These are phyloP conservation scores for Ceratocystis papillata DNA, from an alignment of 2,329 filamentous ascomycete species.

Conservation along the genomic window DNA sequence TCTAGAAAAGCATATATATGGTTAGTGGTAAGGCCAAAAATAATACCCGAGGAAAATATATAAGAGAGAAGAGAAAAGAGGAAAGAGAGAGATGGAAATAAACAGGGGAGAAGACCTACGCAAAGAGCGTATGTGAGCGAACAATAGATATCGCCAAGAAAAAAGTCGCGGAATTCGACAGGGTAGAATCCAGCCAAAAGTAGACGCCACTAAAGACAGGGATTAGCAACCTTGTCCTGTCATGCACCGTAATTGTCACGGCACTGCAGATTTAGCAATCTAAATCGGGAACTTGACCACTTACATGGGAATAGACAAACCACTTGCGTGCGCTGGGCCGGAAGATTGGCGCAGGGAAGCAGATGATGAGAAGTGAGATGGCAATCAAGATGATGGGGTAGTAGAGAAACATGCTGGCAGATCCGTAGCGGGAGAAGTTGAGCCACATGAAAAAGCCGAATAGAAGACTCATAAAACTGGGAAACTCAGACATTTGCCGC, in stretches of 20 bases:
- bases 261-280: background rate
- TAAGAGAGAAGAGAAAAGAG: slow-evolving; percentile 25
- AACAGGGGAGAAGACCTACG: slow-evolving; percentile 14
- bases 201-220: slow-evolving; percentile 55
- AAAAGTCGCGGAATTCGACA: slow-evolving; percentile 95
- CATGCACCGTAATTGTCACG: slow-evolving; percentile 2
- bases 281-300: slow-evolving; percentile 32
- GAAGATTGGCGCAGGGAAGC: slow-evolving; percentile 63
- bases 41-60: slow-evolving; percentile 20
- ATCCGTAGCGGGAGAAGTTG: slow-evolving; percentile 65
- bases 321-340: slow-evolving; percentile 70
- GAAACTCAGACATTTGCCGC: slow-evolving; percentile 77
- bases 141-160: slow-evolving; percentile 94
- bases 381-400: slow-evolving; percentile 74
- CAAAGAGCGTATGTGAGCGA: slow-evolving; percentile 74
- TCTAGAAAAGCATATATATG: slow-evolving; percentile 39
- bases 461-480: slow-evolving; percentile 69
- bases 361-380: slow-evolving; percentile 55
- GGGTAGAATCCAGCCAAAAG: slow-evolving; percentile 77
- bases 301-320: slow-evolving; percentile 78
- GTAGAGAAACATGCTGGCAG: slow-evolving; percentile 63
- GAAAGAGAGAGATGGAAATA: slow-evolving; percentile 13
- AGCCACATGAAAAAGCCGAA: slow-evolving; percentile 77
- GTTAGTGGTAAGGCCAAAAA: background rate
- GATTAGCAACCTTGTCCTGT: slow-evolving; percentile 2